Evolutionary conservation across 2,329 filamentous ascomycete genomes (phyloP).

Genomic region (Colletotrichum coccodes): DNA sequence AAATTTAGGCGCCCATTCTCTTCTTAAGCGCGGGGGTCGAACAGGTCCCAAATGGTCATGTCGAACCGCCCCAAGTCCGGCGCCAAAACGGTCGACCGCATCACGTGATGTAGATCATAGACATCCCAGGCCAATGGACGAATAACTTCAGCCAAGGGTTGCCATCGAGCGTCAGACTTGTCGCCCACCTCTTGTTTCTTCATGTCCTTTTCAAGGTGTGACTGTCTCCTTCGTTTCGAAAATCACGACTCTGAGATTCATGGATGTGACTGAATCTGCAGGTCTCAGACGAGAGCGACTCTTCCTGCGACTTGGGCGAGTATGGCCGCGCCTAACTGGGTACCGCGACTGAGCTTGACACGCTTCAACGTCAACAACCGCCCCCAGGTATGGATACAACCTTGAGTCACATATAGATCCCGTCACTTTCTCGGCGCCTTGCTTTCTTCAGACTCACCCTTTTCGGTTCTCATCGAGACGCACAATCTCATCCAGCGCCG

Average conservation of each 20-base stretch:
- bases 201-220: constrained; percentile 6
- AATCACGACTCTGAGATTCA: not conserved
- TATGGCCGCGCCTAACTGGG: not conserved
- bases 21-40: constrained; percentile 27
- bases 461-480: not conserved
- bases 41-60: not conserved
- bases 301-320: constrained; percentile 10
- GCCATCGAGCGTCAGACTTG: constrained; percentile 6
- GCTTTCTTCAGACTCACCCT: not conserved
- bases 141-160: not conserved
- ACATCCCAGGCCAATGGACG: constrained; percentile 15
- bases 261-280: constrained; percentile 28
- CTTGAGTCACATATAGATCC: constrained; percentile 27
- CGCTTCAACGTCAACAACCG: constrained; percentile 21
- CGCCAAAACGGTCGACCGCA: not conserved
- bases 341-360: constrained; percentile 17
- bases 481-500: not conserved
- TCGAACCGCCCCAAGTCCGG: constrained; percentile 18
- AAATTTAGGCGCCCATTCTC: constrained; percentile 26
- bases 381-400: constrained; percentile 6
- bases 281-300: constrained; percentile 1
- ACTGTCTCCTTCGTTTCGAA: constrained; percentile 30
- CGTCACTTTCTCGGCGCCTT: not conserved
- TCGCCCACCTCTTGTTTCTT: constrained; percentile 26
- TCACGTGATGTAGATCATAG: constrained; percentile 29